Base-by-base conservation (phyloP, 2,329 filamentous ascomycete species). In the Cercospora sp. region DNA sequence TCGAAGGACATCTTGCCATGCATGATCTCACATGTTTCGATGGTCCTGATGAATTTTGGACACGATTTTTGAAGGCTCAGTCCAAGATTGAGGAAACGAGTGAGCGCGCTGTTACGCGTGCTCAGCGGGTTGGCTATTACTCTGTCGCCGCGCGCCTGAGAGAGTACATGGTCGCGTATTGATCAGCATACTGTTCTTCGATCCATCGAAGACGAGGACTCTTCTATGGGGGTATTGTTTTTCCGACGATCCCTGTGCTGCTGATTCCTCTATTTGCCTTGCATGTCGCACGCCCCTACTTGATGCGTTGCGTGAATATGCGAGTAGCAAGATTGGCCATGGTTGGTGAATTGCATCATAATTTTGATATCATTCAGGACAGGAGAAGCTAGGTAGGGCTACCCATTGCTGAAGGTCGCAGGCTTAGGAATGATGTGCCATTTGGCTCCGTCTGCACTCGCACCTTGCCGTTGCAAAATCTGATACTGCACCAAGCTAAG, bases 341-440 rank as follows among this genome's bases (percentile, higher is more conserved):
- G 43, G 43, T 21, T 12, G 43, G 43, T 10, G 18, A 21, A 4
- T 18, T 21, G 1, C 43, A 49, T 49, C 43, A 3, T 21, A 21
- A 21, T 9, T 49, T 49, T 21, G n/a, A 8, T 21, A 3, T 49
- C 37, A 40, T n/a, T 7, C 16, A 40, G 37, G 9, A 12, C 32
- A 34, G 6, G 5, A 2, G 7, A 18, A 45, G 2, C 16, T 18
- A 0, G 18, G 40, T 45, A 45, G n/a, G n/a, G 40, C 18, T 21
- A 21, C 12, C n/a, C 12, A 49, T 8, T 21, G 43, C 43, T 21
- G 43, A 40, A n/a, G 13, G 3, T 43, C 37, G 6, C 16, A 40
- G 2, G 37, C 37, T n/a, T 6, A 4, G 2, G 0, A 16, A 8
- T 13, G 5, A 2, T 4, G 4, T 6, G 34, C 34, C 0, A 1